Evolutionary conservation across 768 basidiomycete genomes (phyloP), one percentile per base, ranked within the genome.

Genomic region (Phlegmacium glaucopus): DNA sequence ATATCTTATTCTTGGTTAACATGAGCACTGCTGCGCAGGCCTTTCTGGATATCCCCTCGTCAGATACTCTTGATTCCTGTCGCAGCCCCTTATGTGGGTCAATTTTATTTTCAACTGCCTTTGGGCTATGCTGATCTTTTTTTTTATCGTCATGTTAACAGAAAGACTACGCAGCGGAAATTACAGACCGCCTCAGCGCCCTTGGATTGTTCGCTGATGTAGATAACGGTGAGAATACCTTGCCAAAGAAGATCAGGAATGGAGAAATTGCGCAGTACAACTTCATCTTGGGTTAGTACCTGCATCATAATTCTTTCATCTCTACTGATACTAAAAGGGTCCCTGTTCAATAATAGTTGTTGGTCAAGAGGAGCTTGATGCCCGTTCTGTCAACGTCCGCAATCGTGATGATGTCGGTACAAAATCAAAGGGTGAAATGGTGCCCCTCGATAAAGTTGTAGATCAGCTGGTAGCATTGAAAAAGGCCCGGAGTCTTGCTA

Each of bases 251-350:
- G 77, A 91, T 99, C 60, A 80, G 94, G 25, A 97, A 98, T 63
- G 94, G 90, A 16, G 94, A 99, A 71, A 82, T 95, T 53, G 90
- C 94, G 27, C 95, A 97, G 66, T 96, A 95, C 71, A 98, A 98
- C 70, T 97, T 96, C 64, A 92, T 97, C 58, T 78, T 98, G 54
- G 93, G 94, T 96, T 51, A 45, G 84, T 66, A 10, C 13, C 11
- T 32, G 25, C 15, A 25, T 35, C 26, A 40, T n/a, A n/a, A n/a
- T 39, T 50, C 39, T 40, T 27, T 11, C 11, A n/a, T 28, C 11
- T 25, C 22, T 40, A 12, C 4, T 41, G 9, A 36, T 41, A 18
- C 41, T 52, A n/a, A 39, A 43, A 40, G 43, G 39, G 29, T 45
- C 13, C 22, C 28, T 32, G 35, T 44, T 55, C 37, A 5, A 22